A percentile compares a stretch with the other conserved stretches of the same genome.
phyloP scores from a whole-genome alignment of 495 filamentous ascomycete genomes.

The Neurospora sp. region DNA sequence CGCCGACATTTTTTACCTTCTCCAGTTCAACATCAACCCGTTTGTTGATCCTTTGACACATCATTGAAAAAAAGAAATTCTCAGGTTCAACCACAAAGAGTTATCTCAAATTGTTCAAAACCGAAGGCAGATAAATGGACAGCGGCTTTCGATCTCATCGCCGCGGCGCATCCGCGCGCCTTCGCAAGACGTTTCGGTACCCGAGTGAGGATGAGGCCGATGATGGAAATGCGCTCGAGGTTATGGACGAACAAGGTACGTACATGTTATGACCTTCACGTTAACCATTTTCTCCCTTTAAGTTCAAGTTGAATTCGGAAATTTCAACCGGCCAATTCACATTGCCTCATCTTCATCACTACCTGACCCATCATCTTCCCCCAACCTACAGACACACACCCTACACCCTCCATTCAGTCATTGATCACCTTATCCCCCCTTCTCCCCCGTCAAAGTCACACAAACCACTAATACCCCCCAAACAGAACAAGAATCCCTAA shows the following conservation, averaged over 20 bases:
- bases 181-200: conserved; percentile 57
- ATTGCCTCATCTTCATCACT: no score
- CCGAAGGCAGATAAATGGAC: not conserved
- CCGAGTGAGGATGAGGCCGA: conserved; percentile 39
- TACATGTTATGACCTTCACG: no score
- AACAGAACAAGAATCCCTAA: conserved; percentile 64
- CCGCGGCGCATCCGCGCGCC: conserved; percentile 24
- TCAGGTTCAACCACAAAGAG: no score
- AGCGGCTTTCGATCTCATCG: not conserved
- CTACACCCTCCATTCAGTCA: no score
- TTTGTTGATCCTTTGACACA: not conserved
- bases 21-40: not conserved
- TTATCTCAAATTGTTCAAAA: no score
- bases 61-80: not conserved
- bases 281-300: no score
- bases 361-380: no score
- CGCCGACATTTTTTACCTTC: not conserved
- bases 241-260: conserved; percentile 55
- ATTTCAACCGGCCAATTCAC: no score
- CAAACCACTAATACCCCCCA: not conserved
- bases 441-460: not conserved
- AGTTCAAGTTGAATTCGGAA: no score
- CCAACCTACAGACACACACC: no score
- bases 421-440: not conserved
- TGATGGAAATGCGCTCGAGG: conserved; percentile 27